These are phyloP conservation scores for Aspergillus sp. DNA, from an alignment of 2,329 filamentous ascomycete species.

Conservation along the genomic window DNA sequence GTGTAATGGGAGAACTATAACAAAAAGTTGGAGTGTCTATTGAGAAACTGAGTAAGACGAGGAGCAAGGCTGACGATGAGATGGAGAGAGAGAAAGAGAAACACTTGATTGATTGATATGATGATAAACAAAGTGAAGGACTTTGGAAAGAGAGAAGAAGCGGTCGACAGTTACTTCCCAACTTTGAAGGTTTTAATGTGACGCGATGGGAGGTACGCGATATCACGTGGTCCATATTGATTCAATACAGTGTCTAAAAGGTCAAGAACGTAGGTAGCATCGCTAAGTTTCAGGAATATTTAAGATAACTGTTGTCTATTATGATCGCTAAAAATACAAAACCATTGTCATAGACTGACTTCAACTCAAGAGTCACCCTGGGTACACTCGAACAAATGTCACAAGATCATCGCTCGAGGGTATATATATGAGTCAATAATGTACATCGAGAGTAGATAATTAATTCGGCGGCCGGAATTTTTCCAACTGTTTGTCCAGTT, in stretches of 20 bases:
- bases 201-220: slow-evolving; percentile 22
- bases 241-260: neutral
- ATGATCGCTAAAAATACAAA: slow-evolving; percentile 13
- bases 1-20: neutral
- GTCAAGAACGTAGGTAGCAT: neutral
- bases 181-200: slow-evolving; percentile 15
- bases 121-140: neutral
- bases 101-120: neutral
- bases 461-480: slow-evolving; percentile 17
- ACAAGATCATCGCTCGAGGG: slow-evolving; percentile 19
- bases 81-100: neutral
- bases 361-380: slow-evolving; percentile 8
- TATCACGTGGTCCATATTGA: slow-evolving; percentile 32
- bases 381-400: neutral
- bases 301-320: slow-evolving; percentile 3
- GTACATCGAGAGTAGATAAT: slow-evolving; percentile 13
- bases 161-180: slow-evolving; percentile 1
- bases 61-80: neutral
- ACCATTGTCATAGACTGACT: neutral
- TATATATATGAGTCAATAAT: slow-evolving; percentile 31
- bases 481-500: slow-evolving; percentile 42
- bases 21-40: neutral
- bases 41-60: neutral
- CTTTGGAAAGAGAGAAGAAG: neutral
- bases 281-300: neutral